Percentiles rank a stretch among this genome's conserved stretches.
phyloP scores from a whole-genome alignment of 345 rosid genomes.

The Orychophragmus violaceus region DNA sequence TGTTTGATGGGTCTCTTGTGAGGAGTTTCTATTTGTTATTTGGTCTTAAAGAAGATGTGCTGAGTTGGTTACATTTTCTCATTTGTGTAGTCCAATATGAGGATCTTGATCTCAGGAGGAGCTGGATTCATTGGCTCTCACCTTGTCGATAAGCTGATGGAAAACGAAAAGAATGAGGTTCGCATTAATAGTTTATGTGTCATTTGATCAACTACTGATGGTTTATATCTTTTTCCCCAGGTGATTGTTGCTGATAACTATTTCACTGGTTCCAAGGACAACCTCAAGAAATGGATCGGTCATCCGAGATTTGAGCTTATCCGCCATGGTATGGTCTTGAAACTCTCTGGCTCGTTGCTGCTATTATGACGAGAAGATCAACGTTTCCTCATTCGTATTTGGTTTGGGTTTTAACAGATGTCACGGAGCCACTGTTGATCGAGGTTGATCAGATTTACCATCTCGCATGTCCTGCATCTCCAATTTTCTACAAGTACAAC shows the following conservation, averaged over 20 bases:
- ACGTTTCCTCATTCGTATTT: background rate
- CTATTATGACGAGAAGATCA: background rate
- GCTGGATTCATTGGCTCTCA: conserved; percentile 98
- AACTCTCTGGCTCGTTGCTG: background rate
- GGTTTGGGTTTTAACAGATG: conserved; percentile 43
- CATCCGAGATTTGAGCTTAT: conserved; percentile 97
- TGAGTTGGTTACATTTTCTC: background rate
- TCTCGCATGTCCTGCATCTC: conserved; percentile 99
- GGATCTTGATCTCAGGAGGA: conserved; percentile 93
- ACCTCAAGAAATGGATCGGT: conserved; percentile 81
- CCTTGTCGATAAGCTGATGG: conserved; percentile 85
- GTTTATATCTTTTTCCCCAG: conserved; percentile 28
- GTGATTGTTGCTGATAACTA: conserved; percentile 89
- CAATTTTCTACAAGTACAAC: conserved; percentile 88
- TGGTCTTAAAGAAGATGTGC: background rate
- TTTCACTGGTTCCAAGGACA: conserved; percentile 90
- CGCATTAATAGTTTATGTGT: background rate
- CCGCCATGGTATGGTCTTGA: conserved; percentile 65
- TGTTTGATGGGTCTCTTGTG: too few species aligned
- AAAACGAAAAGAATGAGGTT: conserved; percentile 93
- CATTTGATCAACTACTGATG: background rate
- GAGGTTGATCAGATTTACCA: conserved; percentile 98
- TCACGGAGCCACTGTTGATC: conserved; percentile 72
- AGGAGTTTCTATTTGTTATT: background rate
- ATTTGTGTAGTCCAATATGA: conserved; percentile 72